These are phyloP conservation scores for Rhododendron ferrugineum DNA, from an alignment of 148 eudicot species.

Conservation along the genomic window DNA sequence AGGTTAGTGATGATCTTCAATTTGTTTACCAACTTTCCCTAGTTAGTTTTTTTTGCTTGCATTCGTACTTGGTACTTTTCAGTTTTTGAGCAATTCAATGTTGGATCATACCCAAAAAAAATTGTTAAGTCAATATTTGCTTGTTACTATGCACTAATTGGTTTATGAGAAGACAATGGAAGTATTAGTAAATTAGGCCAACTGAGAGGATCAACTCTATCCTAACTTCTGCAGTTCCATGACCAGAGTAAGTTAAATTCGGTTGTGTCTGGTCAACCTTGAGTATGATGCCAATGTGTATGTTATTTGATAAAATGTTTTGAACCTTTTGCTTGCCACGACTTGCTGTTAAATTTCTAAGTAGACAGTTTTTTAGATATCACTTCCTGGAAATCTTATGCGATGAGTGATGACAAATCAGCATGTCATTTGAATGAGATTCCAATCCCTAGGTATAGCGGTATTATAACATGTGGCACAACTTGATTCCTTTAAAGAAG, in stretches of 20 bases:
- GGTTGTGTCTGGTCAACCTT: background rate
- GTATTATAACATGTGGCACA: background rate
- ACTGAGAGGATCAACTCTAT: background rate
- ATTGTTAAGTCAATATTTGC: background rate
- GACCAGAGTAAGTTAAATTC: background rate
- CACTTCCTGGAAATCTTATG: background rate
- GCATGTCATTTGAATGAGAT: background rate
- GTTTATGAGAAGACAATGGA: background rate
- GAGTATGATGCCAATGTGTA: background rate
- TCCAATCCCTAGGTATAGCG: background rate
- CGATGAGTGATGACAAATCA: background rate
- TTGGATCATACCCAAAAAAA: background rate
- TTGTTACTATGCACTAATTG: background rate
- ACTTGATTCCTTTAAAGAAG: background rate
- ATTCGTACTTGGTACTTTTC: background rate
- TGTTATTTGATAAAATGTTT: background rate
- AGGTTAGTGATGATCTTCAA: slow-evolving; percentile 36
- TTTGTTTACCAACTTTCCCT: background rate
- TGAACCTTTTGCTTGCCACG: background rate
- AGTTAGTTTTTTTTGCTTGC: background rate
- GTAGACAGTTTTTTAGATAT: background rate
- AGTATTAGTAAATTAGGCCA: background rate
- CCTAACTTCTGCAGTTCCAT: background rate
- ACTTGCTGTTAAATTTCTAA: background rate
- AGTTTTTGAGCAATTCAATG: background rate